A percentile compares a stretch with the other conserved stretches of the same genome.
Evolutionary conservation across 495 filamentous ascomycete species (phyloP).

Genomic region (Clohesyomyces aquaticus): DNA sequence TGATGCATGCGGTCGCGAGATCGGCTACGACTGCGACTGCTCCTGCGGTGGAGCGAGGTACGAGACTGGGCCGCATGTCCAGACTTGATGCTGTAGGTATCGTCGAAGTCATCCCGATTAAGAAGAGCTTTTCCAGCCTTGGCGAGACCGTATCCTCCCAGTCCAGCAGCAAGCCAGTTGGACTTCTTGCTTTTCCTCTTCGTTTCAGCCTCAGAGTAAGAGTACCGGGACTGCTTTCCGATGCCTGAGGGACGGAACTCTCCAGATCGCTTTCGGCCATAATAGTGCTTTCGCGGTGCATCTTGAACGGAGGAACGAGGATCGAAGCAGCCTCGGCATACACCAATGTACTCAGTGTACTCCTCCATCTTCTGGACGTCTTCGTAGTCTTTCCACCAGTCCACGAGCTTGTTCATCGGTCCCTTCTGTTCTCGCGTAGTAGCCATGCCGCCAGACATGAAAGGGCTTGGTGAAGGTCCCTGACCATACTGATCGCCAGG

Average conservation of each 20-base stretch:
- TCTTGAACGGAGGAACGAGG: conserved; percentile 62
- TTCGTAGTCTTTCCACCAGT: conserved; percentile 70
- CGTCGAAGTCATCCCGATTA: conserved; percentile 58
- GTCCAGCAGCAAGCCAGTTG: conserved; percentile 58
- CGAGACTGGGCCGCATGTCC: conserved; percentile 49
- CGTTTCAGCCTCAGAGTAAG: conserved; percentile 42
- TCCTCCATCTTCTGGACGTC: conserved; percentile 72
- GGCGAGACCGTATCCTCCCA: conserved; percentile 54
- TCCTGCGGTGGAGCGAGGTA: conserved; percentile 36
- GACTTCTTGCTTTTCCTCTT: conserved; percentile 55
- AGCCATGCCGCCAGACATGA: conserved; percentile 34
- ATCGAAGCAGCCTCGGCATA: conserved; percentile 71
- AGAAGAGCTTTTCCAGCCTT: conserved; percentile 58
- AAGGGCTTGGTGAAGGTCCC: conserved; percentile 21
- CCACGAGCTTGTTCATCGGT: conserved; percentile 60
- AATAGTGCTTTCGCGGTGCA: conserved; percentile 69
- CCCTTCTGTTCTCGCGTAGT: conserved; percentile 50
- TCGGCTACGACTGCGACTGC: conserved; percentile 41
- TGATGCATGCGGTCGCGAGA: conserved; percentile 48
- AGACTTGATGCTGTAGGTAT: conserved; percentile 61
- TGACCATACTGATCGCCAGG: conserved; percentile 5
- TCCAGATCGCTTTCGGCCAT: conserved; percentile 45
- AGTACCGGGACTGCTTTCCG: conserved; percentile 40
- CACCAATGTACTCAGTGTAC: conserved; percentile 72
- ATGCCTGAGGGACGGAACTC: conserved; percentile 36